These are phyloP conservation scores for Chrysoporthe cubensis DNA, from an alignment of 2,329 filamentous ascomycete species.

Conservation along the genomic window DNA sequence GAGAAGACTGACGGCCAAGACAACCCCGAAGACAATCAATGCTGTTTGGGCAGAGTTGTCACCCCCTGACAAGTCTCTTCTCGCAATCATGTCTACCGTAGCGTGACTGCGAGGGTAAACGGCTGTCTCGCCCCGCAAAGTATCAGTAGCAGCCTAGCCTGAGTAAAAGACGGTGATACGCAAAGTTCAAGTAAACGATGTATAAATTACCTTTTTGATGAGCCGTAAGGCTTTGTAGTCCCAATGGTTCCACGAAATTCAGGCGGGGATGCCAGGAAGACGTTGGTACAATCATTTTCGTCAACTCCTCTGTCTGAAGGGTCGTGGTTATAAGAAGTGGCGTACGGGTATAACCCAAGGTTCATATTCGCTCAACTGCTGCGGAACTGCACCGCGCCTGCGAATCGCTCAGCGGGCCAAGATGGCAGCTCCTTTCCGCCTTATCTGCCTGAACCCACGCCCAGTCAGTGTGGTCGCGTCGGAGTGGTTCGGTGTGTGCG, in stretches of 20 bases:
- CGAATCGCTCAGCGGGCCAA: background rate
- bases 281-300: background rate
- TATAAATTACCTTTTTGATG: background rate
- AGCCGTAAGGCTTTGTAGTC: background rate
- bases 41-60: constrained; percentile 5
- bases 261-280: background rate
- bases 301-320: background rate
- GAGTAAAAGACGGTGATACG: background rate
- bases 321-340: background rate
- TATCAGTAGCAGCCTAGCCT: background rate
- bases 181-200: background rate
- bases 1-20: background rate
- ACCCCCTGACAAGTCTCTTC: background rate
- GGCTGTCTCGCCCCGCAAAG: background rate
- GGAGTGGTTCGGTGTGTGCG: background rate
- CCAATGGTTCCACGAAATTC: background rate
- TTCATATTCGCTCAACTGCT: background rate
- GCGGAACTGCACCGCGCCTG: background rate
- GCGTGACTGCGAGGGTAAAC: background rate
- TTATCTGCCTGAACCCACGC: background rate
- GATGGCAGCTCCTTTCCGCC: background rate
- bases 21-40: constrained; percentile 14
- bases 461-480: background rate
- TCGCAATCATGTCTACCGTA: background rate
- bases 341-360: background rate